Conservation (phyloP, 2,329 filamentous ascomycete genomes). For the Aspergillus sp. region DNA sequence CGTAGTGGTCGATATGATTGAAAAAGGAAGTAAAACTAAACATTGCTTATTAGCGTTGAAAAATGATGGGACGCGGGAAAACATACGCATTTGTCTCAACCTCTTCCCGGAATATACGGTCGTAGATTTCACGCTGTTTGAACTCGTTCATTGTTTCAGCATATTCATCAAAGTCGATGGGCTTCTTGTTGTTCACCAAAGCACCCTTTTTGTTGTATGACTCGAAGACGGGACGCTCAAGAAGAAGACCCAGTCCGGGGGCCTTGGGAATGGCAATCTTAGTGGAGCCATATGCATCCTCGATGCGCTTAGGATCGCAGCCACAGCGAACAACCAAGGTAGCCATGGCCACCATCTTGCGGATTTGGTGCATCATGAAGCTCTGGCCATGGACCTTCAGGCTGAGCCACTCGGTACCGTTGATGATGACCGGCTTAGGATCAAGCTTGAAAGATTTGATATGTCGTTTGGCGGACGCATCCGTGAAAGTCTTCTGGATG, state of each 20-base stretch:
- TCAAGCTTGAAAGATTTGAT: slow-evolving; percentile 91
- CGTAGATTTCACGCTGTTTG: slow-evolving; percentile 89
- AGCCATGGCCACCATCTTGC: slow-evolving; percentile 97
- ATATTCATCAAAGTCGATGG: slow-evolving; percentile 75
- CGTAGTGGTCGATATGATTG: slow-evolving; percentile 74
- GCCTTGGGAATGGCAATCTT: slow-evolving; percentile 91
- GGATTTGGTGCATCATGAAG: slow-evolving; percentile 99
- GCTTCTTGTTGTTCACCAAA: slow-evolving; percentile 50
- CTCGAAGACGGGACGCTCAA: slow-evolving; percentile 90
- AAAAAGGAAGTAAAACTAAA: slow-evolving; percentile 72
- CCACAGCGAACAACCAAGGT: slow-evolving; percentile 82
- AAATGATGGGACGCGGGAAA: slow-evolving; percentile 3
- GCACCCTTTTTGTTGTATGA: slow-evolving; percentile 75
- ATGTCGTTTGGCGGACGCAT: slow-evolving; percentile 81
- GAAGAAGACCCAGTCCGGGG: slow-evolving; percentile 78
- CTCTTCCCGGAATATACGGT: slow-evolving; percentile 85
- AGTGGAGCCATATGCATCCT: slow-evolving; percentile 67
- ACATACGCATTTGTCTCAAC: slow-evolving; percentile 82
- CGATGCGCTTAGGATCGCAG: slow-evolving; percentile 67
- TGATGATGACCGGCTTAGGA: slow-evolving; percentile 73
- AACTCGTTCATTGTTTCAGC: slow-evolving; percentile 80
- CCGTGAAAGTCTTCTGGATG: slow-evolving; percentile 75
- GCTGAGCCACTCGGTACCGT: slow-evolving; percentile 91
- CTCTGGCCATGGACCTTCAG: slow-evolving; percentile 95
- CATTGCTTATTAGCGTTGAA: slow-evolving; percentile 1